Evolutionary conservation across 345 rosid genomes (phyloP), one percentile per base, ranked within the genome.

Genomic region (Brassica cretica): DNA sequence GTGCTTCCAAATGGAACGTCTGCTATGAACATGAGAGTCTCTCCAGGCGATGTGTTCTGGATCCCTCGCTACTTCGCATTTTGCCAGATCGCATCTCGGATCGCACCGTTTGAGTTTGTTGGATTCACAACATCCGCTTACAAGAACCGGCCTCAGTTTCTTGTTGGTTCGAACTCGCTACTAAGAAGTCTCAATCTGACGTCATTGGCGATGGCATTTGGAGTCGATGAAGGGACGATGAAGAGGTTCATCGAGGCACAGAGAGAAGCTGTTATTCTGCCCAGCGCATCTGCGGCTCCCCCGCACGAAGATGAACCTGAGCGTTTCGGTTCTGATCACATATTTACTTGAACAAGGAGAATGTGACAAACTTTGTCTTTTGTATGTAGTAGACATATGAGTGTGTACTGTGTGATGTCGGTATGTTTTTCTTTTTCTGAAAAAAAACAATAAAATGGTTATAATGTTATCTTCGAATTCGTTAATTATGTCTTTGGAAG

Each of bases 41-140:
- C 59, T 1, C 92, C 83, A 84, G 94, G 93, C 0, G 93, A 91
- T 39, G 91, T 90, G 70, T 95, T 95, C 72, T 85, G 89, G 89
- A 86, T 93, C 39, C 97, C 98, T 5, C 85, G 93, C 73, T 91
- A 89, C 89, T 88, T 93, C 30, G 89, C 96, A 0, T 95, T 95
- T 83, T 89, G 94, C 58, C 97, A 95, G 73, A 87, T 91, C 14
- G 93, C 99, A 4, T 87, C 96, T 1, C 49, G 89, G 55, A 49
- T 73, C 0, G 87, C 84, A 0, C 88, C 97, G 0, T 79, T 93
- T 1, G 91, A 80, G 91, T 91, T 93, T 83, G 88, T 88, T 1
- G 97, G 97, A 33, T 95, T 93, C 89, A 91, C 99, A 0, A 91
- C 99, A 10, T 93, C 96, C 0, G 89, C 98, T 11, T 46, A 59